Base-by-base conservation (phyloP, 1,139 yeast genomes). In the Lizanozyma gosingica region DNA sequence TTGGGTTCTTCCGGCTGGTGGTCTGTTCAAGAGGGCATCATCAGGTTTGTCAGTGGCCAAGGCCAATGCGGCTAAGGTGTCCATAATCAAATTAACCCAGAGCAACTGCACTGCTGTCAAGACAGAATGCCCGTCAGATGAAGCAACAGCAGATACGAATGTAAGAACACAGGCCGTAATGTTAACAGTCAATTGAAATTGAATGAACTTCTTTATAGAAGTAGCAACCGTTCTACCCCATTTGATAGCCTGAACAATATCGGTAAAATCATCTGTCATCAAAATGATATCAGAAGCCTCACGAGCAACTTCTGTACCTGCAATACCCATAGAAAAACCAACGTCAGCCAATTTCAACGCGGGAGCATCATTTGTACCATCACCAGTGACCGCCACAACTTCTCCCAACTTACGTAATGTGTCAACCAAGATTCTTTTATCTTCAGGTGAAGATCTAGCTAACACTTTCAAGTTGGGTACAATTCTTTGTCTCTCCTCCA, bases 171-270 rank as follows among this genome's bases (percentile, higher is more conserved):
- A 96, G 15, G 99, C 99, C 35, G 98, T 92, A 41, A 92, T 77
- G 56, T 92, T 94, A 42, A 92, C 99, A 3, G 98, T 92, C 52
- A 92, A 71, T 63, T 92, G 98, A 62, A 92, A 92, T 63, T 90
- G 98, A 57, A 92, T 81, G 56, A 92, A 92, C 61, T 92, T 92
- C 61, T 88, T 87, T 56, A 92, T 94, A 2, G 97, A 88, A 33
- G 83, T 82, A 15, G 95, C 84, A 46, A 94, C 98, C 41, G 97
- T 90, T 61, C 99, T 78, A 43, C 99, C 99, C 98, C 98, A 94
- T 63, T 87, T 86, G 55, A 92, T 86, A n/a, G 98, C 99, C 60
- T 87, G 87, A 39, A 92, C 97, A 59, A 92, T 92, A 42, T 94
- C 92, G 8, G 90, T 73, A 56, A 92, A 92, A 65, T 92, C 95